A percentile compares a stretch with the other conserved stretches of the same genome.
Conservation (phyloP, 2,329 filamentous ascomycete species). For the Penicillium sp. region DNA sequence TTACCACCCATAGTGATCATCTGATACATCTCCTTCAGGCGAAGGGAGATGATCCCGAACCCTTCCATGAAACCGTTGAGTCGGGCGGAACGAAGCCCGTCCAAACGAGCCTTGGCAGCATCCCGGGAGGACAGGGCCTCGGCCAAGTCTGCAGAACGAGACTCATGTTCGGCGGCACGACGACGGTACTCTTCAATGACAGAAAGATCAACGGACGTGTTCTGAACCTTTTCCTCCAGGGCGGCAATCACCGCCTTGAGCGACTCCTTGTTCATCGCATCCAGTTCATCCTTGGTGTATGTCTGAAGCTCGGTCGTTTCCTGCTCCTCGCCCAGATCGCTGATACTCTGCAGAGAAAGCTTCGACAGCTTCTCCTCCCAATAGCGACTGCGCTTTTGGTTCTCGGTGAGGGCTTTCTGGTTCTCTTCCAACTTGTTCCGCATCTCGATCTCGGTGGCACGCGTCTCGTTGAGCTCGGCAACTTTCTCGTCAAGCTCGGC, state of each 20-base stretch:
- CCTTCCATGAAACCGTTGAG: slow-evolving; percentile 98
- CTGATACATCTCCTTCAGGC: slow-evolving; percentile 99
- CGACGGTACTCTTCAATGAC: slow-evolving; percentile 86
- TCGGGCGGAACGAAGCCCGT: slow-evolving; percentile 82
- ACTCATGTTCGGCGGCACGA: slow-evolving; percentile 73
- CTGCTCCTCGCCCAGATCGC: slow-evolving; percentile 58
- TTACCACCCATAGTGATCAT: slow-evolving; percentile 99
- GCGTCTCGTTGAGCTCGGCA: slow-evolving; percentile 77
- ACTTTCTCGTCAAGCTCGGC: slow-evolving; percentile 80
- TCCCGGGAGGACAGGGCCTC: slow-evolving; percentile 73
- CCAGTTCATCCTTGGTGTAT: slow-evolving; percentile 67
- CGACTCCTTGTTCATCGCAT: slow-evolving; percentile 56
- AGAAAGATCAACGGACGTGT: slow-evolving; percentile 77
- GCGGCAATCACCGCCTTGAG: slow-evolving; percentile 60
- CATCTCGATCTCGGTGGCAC: slow-evolving; percentile 94
- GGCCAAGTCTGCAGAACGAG: slow-evolving; percentile 76
- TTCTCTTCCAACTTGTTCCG: slow-evolving; percentile 96
- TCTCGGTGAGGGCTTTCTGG: slow-evolving; percentile 80
- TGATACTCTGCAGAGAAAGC: slow-evolving; percentile 73
- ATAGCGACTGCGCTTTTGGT: slow-evolving; percentile 74
- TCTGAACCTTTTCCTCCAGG: slow-evolving; percentile 71
- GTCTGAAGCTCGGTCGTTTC: slow-evolving; percentile 54
- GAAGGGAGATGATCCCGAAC: slow-evolving; percentile 86
- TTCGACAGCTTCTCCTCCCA: slow-evolving; percentile 89
- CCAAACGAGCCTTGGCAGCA: slow-evolving; percentile 81